A percentile compares a stretch with the other conserved stretches of the same genome.
Evolutionary conservation across 116 monocot genomes (phyloP).

Genomic region (Cymodocea nodosa): DNA sequence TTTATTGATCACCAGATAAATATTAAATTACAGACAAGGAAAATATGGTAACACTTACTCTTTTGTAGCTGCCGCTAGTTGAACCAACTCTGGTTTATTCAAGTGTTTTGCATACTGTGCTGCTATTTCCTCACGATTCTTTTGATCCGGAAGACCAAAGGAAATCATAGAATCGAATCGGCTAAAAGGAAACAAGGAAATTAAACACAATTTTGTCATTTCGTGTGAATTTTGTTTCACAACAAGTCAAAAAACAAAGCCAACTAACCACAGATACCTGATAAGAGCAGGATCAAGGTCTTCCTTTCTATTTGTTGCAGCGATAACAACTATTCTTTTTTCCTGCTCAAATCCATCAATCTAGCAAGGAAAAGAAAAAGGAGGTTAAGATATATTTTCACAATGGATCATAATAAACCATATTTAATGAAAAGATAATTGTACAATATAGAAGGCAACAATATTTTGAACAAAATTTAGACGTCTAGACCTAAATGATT

Average conservation of each 20-base stretch:
- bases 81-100: slow-evolving; percentile 41
- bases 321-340: slow-evolving; percentile 76
- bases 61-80: slow-evolving; percentile 53
- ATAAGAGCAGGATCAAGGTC: slow-evolving; percentile 98
- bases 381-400: not conserved
- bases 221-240: no score
- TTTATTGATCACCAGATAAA: no score
- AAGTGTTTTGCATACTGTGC: slow-evolving; percentile 94
- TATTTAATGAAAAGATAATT: no score
- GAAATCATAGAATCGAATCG: slow-evolving; percentile 92
- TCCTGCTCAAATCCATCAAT: slow-evolving; percentile 99
- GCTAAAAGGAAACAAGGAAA: slow-evolving; percentile 24
- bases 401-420: not conserved
- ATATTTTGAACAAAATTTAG: no score
- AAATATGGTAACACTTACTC: slow-evolving; percentile 22
- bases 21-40: not conserved
- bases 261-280: slow-evolving; percentile 31
- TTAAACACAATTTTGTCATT: not conserved
- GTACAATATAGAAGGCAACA: no score
- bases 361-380: slow-evolving; percentile 19
- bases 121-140: slow-evolving; percentile 61
- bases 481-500: no score
- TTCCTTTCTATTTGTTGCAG: slow-evolving; percentile 97
- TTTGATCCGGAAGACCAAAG: slow-evolving; percentile 74
- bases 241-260: not conserved